Evolutionary conservation across 2,329 filamentous ascomycete genomes (phyloP), one percentile per base, ranked within the genome.

Genomic region (Penicillium sp.): DNA sequence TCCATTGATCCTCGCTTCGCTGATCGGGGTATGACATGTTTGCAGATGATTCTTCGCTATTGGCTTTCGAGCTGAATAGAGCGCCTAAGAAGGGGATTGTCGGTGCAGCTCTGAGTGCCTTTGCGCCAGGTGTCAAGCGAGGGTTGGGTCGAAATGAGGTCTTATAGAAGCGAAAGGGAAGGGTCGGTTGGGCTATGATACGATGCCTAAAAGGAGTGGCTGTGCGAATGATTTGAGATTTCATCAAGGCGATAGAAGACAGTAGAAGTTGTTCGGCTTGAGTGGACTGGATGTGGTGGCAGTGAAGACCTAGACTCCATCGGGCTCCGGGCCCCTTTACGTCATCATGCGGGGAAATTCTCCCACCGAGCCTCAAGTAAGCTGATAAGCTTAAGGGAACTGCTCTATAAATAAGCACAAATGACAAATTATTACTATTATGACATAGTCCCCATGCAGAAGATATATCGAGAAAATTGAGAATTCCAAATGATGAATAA

Each of bases 1-100:
- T 90, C 95, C 95, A 99, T 81, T 98, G 93, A 60, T 91, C 87
- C 24, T 93, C 85, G 42, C 83, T 86, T 78, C 93, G 91, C 76
- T 95, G 81, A 56, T 95, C 87, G n/a, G 95, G 92, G 71, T 90
- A 93, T 65, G 83, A 82, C 80, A 82, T 82, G 40, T 73, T 71
- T 65, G 76, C 64, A 26, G 62, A 64, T 12, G 62, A 17, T 19
- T 76, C 65, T 66, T 78, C 74, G 67, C 84, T 81, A 45, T 80
- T 82, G 47, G 81, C 76, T 56, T 85, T 88, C 58, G 88, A 85
- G 61, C 85, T 84, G 72, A 97, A 96, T 1, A 97, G 81, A 59
- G 89, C 87, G 69, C 91, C 84, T 40, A 97, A 73, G 69, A 97
- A 91, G 1, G 93, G 90, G 72, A 96, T 89, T 1, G 85, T 85